Conservation (phyloP, 495 filamentous ascomycete species). For the Penicillium simplicissimum region DNA sequence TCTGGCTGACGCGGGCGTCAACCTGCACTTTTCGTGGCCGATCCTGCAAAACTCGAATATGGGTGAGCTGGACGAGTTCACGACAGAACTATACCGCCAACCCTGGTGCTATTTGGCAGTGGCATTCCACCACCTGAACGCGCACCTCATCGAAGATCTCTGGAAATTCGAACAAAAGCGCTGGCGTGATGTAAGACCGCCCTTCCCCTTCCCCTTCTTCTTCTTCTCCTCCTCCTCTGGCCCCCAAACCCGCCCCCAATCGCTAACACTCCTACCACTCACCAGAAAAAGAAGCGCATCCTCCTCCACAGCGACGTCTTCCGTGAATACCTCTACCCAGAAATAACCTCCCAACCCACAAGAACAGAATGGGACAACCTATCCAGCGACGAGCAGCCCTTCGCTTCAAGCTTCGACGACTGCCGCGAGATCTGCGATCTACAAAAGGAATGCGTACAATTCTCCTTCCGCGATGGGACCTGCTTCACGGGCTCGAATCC, state of each 20-base stretch:
- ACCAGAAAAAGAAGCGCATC: slow-evolving; percentile 35
- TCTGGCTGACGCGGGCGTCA: slow-evolving; percentile 54
- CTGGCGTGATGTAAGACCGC: slow-evolving; percentile 34
- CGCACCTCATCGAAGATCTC: slow-evolving; percentile 40
- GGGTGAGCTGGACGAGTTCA: slow-evolving; percentile 48
- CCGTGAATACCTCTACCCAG: slow-evolving; percentile 44
- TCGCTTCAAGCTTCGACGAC: slow-evolving; percentile 34
- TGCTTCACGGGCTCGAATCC: slow-evolving; percentile 40
- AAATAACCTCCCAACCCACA: slow-evolving; percentile 29
- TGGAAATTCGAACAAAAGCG: slow-evolving; percentile 44
- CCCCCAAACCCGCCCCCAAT: background rate
- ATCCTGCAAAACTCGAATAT: slow-evolving; percentile 51
- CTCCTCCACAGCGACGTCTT: slow-evolving; percentile 48
- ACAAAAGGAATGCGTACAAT: slow-evolving; percentile 37
- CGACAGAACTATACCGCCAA: slow-evolving; percentile 37
- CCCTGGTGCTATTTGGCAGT: slow-evolving; percentile 59
- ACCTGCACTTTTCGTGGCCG: slow-evolving; percentile 52
- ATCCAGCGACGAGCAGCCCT: slow-evolving; percentile 37
- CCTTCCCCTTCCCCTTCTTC: background rate
- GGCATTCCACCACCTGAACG: slow-evolving; percentile 54
- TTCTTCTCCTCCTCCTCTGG: background rate
- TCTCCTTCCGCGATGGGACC: slow-evolving; percentile 32
- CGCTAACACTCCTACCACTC: background rate
- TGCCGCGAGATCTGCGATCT: slow-evolving; percentile 37
- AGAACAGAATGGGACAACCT: slow-evolving; percentile 49